Evolutionary conservation across 352 stramenopile species (phyloP).

Genomic region (Blastocystis hominis): DNA sequence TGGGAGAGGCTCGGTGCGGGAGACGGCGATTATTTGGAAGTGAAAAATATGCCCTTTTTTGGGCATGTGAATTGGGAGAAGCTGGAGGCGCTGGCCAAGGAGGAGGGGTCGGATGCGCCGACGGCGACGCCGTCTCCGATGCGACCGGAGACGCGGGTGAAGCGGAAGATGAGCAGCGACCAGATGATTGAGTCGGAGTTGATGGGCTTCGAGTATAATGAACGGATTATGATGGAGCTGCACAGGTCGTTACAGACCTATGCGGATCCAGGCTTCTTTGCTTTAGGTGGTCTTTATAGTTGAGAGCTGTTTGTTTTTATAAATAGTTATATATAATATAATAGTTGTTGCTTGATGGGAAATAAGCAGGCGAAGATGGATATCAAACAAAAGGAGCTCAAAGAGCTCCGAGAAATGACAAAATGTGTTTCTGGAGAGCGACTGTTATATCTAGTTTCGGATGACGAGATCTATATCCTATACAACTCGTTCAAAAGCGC

Average conservation of each 20-base stretch:
- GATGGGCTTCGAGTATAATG: conserved; percentile 46
- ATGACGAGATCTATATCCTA: conserved; percentile 24
- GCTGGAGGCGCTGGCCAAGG: neutral
- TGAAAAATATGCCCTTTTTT: conserved; percentile 39
- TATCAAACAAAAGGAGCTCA: conserved; percentile 12
- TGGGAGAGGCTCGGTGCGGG: conserved; percentile 25
- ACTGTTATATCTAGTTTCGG: neutral
- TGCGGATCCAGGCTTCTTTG: neutral
- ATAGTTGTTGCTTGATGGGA: neutral
- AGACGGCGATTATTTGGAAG: conserved; percentile 25
- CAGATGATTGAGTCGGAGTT: neutral
- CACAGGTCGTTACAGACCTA: neutral
- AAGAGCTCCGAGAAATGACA: conserved; percentile 23
- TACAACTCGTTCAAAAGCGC: conserved; percentile 50
- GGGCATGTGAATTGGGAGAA: neutral
- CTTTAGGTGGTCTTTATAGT: neutral
- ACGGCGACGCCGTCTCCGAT: neutral
- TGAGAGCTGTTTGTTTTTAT: neutral
- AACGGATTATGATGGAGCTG: neutral
- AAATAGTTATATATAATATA: neutral
- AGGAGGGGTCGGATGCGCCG: neutral
- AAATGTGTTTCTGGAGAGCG: neutral
- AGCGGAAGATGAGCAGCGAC: neutral
- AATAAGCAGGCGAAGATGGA: conserved; percentile 41
- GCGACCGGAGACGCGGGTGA: neutral